Percentiles rank a stretch among this genome's conserved stretches.
Evolutionary conservation across 202 grass and related monocot genomes (phyloP).

Genomic region (Panicum virgatum): DNA sequence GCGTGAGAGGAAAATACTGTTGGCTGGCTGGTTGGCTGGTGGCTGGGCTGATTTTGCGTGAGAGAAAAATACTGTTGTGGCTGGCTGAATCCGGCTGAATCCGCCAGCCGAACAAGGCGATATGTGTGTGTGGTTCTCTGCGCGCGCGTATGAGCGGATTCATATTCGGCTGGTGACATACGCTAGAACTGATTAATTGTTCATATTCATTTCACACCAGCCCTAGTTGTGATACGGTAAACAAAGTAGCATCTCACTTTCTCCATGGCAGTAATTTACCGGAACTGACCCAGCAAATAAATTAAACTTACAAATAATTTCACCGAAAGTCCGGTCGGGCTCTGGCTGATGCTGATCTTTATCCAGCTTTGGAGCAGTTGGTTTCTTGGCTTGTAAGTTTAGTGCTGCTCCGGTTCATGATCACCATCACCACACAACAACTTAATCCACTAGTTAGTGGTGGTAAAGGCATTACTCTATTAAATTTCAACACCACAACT

Average conservation of each 20-base stretch:
- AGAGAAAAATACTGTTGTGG: too few species aligned
- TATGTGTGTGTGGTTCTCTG: too few species aligned
- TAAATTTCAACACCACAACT: background rate
- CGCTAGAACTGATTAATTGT: background rate
- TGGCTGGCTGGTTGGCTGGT: too few species aligned
- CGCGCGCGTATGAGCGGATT: too few species aligned
- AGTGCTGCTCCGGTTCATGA: background rate
- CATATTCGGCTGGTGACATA: background rate
- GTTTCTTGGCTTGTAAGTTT: slow-evolving; percentile 22
- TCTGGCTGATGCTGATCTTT: background rate
- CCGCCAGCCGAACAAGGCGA: too few species aligned
- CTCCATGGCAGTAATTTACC: background rate
- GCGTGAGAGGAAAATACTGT: too few species aligned
- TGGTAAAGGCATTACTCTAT: background rate
- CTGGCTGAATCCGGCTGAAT: too few species aligned
- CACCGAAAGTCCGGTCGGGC: background rate
- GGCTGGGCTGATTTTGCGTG: too few species aligned
- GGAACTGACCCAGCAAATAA: background rate
- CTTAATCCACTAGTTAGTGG: background rate
- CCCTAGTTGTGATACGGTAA: background rate
- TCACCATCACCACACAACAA: background rate
- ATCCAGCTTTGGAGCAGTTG: slow-evolving; percentile 5
- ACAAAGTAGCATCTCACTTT: background rate
- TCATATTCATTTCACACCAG: background rate
- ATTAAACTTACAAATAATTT: background rate